Base-by-base conservation (phyloP, 495 filamentous ascomycete genomes). In the Sabuloglossum arenarium region DNA sequence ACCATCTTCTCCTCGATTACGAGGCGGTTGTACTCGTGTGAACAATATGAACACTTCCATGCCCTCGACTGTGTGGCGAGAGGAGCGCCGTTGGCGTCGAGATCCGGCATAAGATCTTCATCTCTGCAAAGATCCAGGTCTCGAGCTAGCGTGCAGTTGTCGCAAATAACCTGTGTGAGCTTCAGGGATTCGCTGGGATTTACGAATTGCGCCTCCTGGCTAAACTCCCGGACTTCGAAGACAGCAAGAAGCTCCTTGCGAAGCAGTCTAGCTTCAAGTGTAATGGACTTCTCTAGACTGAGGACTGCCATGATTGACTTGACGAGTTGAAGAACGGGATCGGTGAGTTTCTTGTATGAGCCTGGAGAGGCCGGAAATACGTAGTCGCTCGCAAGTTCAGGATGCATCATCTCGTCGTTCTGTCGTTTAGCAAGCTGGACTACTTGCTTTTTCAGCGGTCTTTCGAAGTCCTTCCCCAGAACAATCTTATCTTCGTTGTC, bases 91-190 rank as follows among this genome's bases (percentile, higher is more conserved):
- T 51, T 49, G 10, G 43, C 19, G 19, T 56, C 62, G 19, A 28
- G 6, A 11, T 78, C 75, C 0, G 82, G 79, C 39, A 94, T 71
- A 4, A 94, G 65, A 55, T 86, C 81, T 62, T 86, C 85, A 61
- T 96, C 89, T n/a, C 91, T 83, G 65, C 91, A 98, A 16, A 98
- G 75, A 63, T 98, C 93, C 42, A 96, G 73, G 64, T 96, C 89
- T 21, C 88, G 81, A 16, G 84, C 76, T 69, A 89, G 74, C 57
- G 87, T 91, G 68, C 93, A 97, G 60, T 82, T 81, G 46, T 82
- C 79, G 68, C 93, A 97, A 56, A 85, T 81, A 46, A 94, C 70
- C 64, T 89, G 84, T 2, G 75, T 64, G 12, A 98, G 69, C 56
- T 76, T 79, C 14, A 95, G 71, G 37, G 73, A 81, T 51, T 80